These are phyloP conservation scores for Penicillium sp. DNA, from an alignment of 2,329 filamentous ascomycete genomes.

Conservation along the genomic window DNA sequence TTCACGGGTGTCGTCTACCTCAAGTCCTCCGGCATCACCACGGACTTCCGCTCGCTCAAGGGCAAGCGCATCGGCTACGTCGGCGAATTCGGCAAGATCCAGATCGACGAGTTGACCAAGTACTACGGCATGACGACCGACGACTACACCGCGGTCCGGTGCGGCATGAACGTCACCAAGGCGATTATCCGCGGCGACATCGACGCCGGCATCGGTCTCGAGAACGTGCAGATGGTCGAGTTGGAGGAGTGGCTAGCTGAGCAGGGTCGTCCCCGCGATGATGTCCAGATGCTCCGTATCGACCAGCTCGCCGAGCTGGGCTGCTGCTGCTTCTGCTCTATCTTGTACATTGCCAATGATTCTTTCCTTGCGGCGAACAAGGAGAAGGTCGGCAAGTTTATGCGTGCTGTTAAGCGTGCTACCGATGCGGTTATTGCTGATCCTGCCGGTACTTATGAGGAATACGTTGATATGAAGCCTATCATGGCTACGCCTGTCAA, in stretches of 20 bases:
- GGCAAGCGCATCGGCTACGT: constrained; percentile 81
- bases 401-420: constrained; percentile 74
- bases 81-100: constrained; percentile 81
- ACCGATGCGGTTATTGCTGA: constrained; percentile 73
- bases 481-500: constrained; percentile 71
- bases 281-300: constrained; percentile 81
- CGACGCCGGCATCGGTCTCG: constrained; percentile 76
- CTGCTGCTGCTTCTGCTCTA: constrained; percentile 84
- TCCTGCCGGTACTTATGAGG: constrained; percentile 68
- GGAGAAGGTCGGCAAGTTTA: constrained; percentile 69
- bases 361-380: constrained; percentile 69
- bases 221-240: constrained; percentile 85
- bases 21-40: constrained; percentile 74
- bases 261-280: constrained; percentile 67
- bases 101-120: constrained; percentile 79
- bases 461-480: constrained; percentile 75
- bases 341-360: constrained; percentile 81
- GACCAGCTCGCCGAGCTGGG: constrained; percentile 79
- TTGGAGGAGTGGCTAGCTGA: constrained; percentile 74
- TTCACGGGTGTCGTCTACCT: constrained; percentile 81
- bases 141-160: constrained; percentile 78
- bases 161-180: constrained; percentile 81
- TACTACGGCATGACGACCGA: constrained; percentile 75
- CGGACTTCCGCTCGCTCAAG: constrained; percentile 75
- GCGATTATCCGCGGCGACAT: constrained; percentile 75